Base-by-base conservation (phyloP, 169 alveolate species). In the Cryptosporidium canis region DNA sequence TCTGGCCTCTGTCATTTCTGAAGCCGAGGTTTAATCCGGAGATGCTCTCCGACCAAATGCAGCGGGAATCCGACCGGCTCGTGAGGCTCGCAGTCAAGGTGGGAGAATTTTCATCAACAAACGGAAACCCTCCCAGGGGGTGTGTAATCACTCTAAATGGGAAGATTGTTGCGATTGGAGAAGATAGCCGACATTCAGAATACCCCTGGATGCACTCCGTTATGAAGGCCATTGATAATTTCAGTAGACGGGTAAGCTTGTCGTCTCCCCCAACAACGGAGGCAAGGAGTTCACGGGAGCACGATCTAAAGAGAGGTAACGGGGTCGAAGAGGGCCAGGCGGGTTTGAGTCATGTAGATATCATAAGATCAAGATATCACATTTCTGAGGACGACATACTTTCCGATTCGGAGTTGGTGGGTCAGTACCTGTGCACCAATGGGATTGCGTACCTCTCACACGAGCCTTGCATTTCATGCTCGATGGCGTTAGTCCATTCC, bases 381-480 rank as follows among this genome's bases (percentile, higher is more conserved):
- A 45, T 44, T n/a, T 35, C 45, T 16, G 68, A 29, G 2, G 56
- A 55, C 29, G 70, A 65, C 0, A 37, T 27, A 16, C 77, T 18
- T 47, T 12, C 39, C 6, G 63, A 68, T 31, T 83, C 84, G 5
- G 83, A 48, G 24, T 67, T 72, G 45, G 37, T 45, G 21, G 71
- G 55, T 58, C 94, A 95, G 55, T 95, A 95, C 71, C 82, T 93
- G 9, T 95, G 98, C 83, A 92, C 95, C 2, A 94, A 93, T 24
- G 92, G 94, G 66, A 94, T 67, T 35, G 98, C 92, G 43, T 95
- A 67, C 66, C 55, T 94, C 67, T 91, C 95, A 44, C 95, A 93
- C 56, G 99, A 97, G 90, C 99, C 99, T 45, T 97, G 99, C 85
- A 93, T 96, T 67, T 96, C 97, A 98, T 97, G 99, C 87, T 95